Evolutionary conservation across 2,329 filamentous ascomycete species (phyloP).

Genomic region (Grosmannia penicillata): DNA sequence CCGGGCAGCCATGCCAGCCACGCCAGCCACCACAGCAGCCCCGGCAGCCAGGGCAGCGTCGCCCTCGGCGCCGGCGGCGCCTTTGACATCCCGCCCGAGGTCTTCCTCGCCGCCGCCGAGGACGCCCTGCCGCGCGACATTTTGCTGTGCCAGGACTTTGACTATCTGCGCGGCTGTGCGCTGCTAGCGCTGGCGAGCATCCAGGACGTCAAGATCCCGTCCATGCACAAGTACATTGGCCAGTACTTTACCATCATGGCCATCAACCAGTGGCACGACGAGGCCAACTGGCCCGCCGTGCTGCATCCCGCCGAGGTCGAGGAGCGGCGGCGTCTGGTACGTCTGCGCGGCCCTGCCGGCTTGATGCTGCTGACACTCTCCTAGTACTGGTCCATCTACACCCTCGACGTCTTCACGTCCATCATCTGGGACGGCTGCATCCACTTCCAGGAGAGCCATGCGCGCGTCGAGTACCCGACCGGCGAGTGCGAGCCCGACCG

Average conservation of each 20-base stretch:
- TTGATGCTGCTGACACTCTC: neutral
- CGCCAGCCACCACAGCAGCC: neutral
- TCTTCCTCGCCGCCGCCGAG: constrained; percentile 13
- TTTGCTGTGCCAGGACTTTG: constrained; percentile 12
- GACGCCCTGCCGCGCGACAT: constrained; percentile 12
- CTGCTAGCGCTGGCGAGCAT: constrained; percentile 13
- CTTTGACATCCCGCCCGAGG: constrained; percentile 10
- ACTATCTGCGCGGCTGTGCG: constrained; percentile 12
- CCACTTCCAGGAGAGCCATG: constrained; percentile 28
- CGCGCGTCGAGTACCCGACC: constrained; percentile 30
- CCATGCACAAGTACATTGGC: constrained; percentile 15
- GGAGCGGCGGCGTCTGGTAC: constrained; percentile 11
- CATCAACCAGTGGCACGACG: constrained; percentile 14
- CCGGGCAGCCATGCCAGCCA: neutral
- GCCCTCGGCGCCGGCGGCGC: neutral
- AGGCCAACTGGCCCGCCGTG: constrained; percentile 12
- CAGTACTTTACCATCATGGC: constrained; percentile 14
- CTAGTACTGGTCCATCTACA: constrained; percentile 42
- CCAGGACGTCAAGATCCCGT: constrained; percentile 13
- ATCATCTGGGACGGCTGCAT: constrained; percentile 35
- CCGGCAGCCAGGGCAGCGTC: neutral
- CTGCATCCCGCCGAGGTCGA: constrained; percentile 9
- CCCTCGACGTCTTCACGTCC: constrained; percentile 36
- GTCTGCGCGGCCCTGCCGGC: neutral
- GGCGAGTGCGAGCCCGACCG: constrained; percentile 12